Evolutionary conservation across 805 yeast species (phyloP).

Genomic region (Kodamaea kaohsiungensis): DNA sequence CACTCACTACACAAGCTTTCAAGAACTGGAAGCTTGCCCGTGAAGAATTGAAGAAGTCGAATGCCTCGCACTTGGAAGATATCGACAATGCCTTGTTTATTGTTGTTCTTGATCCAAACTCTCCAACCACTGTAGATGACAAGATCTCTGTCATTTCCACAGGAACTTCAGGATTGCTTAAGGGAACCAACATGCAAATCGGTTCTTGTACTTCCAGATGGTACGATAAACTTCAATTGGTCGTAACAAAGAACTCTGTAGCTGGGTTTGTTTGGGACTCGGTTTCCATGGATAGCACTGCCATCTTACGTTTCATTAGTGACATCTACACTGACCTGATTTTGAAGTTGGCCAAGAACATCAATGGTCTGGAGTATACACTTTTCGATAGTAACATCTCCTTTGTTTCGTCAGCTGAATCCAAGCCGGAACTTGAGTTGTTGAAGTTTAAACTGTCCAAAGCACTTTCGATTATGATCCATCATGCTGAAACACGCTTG

Average conservation of each 20-base stretch:
- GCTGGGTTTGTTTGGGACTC: conserved; percentile 64
- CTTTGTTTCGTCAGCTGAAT: conserved; percentile 40
- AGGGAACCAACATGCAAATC: conserved; percentile 47
- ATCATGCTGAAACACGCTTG: conserved; percentile 57
- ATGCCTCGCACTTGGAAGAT: conserved; percentile 32
- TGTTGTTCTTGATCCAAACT: conserved; percentile 48
- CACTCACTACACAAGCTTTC: conserved; percentile 55
- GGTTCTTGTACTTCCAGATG: conserved; percentile 62
- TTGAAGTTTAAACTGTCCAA: conserved; percentile 43
- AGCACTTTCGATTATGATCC: conserved; percentile 49
- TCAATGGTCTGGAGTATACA: conserved; percentile 58
- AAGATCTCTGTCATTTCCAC: conserved; percentile 52
- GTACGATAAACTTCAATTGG: conserved; percentile 58
- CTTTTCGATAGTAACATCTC: conserved; percentile 43
- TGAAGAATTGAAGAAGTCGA: conserved; percentile 39
- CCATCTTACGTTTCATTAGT: conserved; percentile 55
- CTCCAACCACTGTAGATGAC: conserved; percentile 49
- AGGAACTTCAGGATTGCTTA: conserved; percentile 48
- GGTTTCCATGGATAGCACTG: conserved; percentile 58
- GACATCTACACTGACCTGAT: conserved; percentile 61
- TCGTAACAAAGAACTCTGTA: conserved; percentile 55
- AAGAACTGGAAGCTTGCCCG: conserved; percentile 51
- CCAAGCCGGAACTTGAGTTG: conserved; percentile 37
- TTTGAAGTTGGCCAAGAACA: conserved; percentile 55
- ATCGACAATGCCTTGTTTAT: conserved; percentile 56